A percentile compares a stretch with the other conserved stretches of the same genome.
phyloP scores from a whole-genome alignment of 306 rosid genomes.

The cucumber (Cucumis sativus) region Cucumber_9930_V3 NC_026657.2:20011501-20012000 shows the following conservation, averaged over 20 bases:
- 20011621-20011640: neutral
- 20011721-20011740: neutral
- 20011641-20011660: neutral
- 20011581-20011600: neutral
- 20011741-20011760: neutral
- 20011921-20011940: too few relatives aligned
- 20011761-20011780: neutral
- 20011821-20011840: neutral
- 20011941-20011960: too few relatives aligned
- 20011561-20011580: neutral
- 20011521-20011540: slow-evolving; percentile 14
- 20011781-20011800: neutral
- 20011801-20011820: neutral
- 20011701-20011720: neutral
- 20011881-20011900: too few relatives aligned
- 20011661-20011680: neutral
- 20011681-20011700: neutral
- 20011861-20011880: neutral
- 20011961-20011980: too few relatives aligned
- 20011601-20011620: neutral
- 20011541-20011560: slow-evolving; percentile 13
- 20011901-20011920: too few relatives aligned
- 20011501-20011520: slow-evolving; percentile 3
- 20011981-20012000: too few relatives aligned
- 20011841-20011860: neutral